Evolutionary conservation across 2,329 filamentous ascomycete species (phyloP), one percentile per base, ranked within the genome.

Genomic region (Xylaria sp.): DNA sequence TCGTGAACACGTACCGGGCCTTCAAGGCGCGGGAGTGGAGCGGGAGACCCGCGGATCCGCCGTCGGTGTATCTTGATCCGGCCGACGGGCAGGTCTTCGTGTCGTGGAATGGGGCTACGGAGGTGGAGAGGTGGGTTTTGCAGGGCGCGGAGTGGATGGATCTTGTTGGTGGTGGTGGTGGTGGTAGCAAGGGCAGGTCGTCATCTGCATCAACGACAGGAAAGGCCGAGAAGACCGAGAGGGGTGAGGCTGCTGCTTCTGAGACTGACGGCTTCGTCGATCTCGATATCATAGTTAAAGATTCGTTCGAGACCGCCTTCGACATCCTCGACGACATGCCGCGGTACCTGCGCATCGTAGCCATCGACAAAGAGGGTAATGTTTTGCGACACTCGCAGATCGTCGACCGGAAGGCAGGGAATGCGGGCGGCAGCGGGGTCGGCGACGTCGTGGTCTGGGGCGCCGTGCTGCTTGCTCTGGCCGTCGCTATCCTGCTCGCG

Each of bases 11-110:
- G 4, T 90, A 90, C 73, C 83, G 87, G 51, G 83, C 83, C 1
- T 85, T 85, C 76, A 87, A 86, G 72, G 83, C 80, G 72, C 78
- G 81, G 63, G 88, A 85, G 84, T 80, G 77, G 58, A 83, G 81
- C 18, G 82, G 77, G 2, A 73, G 72, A 1, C 77, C 78, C 2
- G 23, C n/a, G 2, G 60, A 58, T 23, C 65, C 67, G 51, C 73
- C 73, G 2, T 57, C 63, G 2, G 44, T 71, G 12, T 70, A 68
- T 48, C 44, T 70, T 25, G 55, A 69, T 6, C 64, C 70, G 5
- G 47, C 54, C 0, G 72, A 72, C 5, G 67, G 66, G 6, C 60
- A 62, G 3, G 69, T 83, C 5, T 82, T 79, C 63, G 80, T 81
- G 0, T 82, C 81, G 72, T 84, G 83, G 83, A 84, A 84, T 57